These are phyloP conservation scores for Cotoneaster glaucophyllus DNA, from an alignment of 306 rosid genomes.

Conservation along the genomic window DNA sequence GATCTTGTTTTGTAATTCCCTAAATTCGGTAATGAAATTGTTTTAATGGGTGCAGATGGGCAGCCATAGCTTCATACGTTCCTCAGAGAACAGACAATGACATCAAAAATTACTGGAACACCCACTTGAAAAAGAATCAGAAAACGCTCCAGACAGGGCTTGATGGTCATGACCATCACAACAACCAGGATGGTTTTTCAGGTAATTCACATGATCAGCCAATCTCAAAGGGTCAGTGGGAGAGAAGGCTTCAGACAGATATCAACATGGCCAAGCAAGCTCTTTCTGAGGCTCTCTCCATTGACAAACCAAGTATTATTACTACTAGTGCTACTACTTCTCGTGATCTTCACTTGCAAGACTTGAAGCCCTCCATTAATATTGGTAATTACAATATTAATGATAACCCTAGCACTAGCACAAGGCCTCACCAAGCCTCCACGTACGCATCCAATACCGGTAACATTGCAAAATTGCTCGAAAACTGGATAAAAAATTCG, in stretches of 20 bases:
- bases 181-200: constrained; percentile 11
- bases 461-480: constrained; percentile 63
- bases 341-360: background rate
- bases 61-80: constrained; percentile 46
- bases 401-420: background rate
- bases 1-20: background rate
- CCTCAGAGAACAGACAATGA: constrained; percentile 49
- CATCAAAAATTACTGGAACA: constrained; percentile 48
- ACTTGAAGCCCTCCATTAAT: constrained; percentile 31
- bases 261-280: constrained; percentile 85
- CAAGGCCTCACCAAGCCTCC: constrained; percentile 19
- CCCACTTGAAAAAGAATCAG: constrained; percentile 42
- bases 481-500: constrained; percentile 62
- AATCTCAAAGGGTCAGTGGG: constrained; percentile 82
- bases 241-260: constrained; percentile 86
- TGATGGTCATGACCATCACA: constrained; percentile 11
- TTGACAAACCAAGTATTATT: constrained; percentile 28
- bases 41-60: constrained; percentile 35
- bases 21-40: background rate
- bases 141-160: constrained; percentile 23
- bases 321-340: background rate
- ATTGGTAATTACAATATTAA: background rate
- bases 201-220: constrained; percentile 14
- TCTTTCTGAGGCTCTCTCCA: constrained; percentile 73
- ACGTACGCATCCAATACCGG: constrained; percentile 70